Conservation (phyloP, 2,329 filamentous ascomycete genomes). For the Aspergillus sp. region DNA sequence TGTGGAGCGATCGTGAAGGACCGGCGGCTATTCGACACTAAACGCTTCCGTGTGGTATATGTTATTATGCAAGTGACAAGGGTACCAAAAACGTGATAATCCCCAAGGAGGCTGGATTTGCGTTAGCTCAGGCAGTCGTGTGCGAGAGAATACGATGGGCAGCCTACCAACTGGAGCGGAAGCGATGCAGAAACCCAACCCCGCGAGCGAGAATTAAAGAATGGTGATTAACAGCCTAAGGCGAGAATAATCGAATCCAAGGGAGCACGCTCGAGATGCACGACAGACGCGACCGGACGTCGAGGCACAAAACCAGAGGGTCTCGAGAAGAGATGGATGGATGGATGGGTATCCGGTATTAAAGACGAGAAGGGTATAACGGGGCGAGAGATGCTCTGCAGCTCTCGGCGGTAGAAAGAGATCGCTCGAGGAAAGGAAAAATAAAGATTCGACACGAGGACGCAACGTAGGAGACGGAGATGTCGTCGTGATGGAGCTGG, state of each 20-base stretch:
- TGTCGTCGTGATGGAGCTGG: slow-evolving; percentile 7
- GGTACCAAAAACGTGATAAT: slow-evolving; percentile 4
- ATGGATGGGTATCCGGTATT: slow-evolving; percentile 15
- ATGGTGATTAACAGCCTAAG: slow-evolving; percentile 16
- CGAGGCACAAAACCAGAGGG: slow-evolving; percentile 17
- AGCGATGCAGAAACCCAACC: slow-evolving; percentile 1
- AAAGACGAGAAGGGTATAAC: slow-evolving; percentile 16
- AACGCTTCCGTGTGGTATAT: slow-evolving; percentile 1
- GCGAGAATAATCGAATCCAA: slow-evolving; percentile 13
- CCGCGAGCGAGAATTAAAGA: slow-evolving; percentile 9
- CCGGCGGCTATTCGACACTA: slow-evolving; percentile 12
- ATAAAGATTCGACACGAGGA: slow-evolving; percentile 19
- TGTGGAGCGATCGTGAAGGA: slow-evolving; percentile 16
- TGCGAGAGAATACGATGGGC: not conserved
- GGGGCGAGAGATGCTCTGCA: slow-evolving; percentile 37
- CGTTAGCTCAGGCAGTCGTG: slow-evolving; percentile 8
- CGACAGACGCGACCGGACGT: slow-evolving; percentile 22
- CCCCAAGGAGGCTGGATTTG: not conserved
- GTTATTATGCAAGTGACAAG: slow-evolving; percentile 14
- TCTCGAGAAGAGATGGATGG: slow-evolving; percentile 17
- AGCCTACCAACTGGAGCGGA: slow-evolving; percentile 14
- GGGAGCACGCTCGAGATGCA: slow-evolving; percentile 14
- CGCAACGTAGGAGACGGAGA: slow-evolving; percentile 6
- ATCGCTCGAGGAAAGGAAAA: slow-evolving; percentile 9
- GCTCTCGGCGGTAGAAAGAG: slow-evolving; percentile 25